Percentiles rank a stretch among this genome's conserved stretches.
Conservation (phyloP, 2,329 filamentous ascomycete genomes). For the Pyrenophora teres region DNA sequence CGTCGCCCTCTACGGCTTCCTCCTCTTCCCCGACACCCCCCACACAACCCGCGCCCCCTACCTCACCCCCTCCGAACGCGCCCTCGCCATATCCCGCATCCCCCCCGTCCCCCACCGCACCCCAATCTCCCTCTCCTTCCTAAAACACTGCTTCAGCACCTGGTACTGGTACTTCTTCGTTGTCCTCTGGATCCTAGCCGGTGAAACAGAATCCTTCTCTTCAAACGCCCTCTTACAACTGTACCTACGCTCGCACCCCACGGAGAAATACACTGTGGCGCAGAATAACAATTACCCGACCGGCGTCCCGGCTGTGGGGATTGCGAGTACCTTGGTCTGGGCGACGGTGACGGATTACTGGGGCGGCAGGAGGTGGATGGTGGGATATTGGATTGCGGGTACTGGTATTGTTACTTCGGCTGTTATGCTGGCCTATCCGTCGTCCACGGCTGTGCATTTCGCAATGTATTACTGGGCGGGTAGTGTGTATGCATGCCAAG, state of each 20-base stretch:
- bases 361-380: constrained; percentile 65
- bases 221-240: constrained; percentile 63
- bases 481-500: constrained; percentile 72
- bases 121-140: constrained; percentile 56
- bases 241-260: constrained; percentile 56
- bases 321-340: constrained; percentile 67
- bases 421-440: constrained; percentile 62
- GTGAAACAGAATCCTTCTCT: constrained; percentile 72
- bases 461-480: constrained; percentile 73
- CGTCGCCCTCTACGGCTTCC: constrained; percentile 60
- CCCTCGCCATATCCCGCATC: constrained; percentile 52
- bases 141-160: constrained; percentile 61
- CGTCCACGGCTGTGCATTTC: constrained; percentile 62
- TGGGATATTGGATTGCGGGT: constrained; percentile 64
- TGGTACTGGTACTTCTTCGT: constrained; percentile 72
- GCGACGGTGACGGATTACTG: constrained; percentile 69
- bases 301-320: constrained; percentile 58
- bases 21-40: constrained; percentile 54
- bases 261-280: constrained; percentile 52
- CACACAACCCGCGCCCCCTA: constrained; percentile 51
- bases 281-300: constrained; percentile 61
- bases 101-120: constrained; percentile 51
- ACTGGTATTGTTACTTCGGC: constrained; percentile 66
- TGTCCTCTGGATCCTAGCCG: constrained; percentile 70
- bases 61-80: constrained; percentile 48